Conservation (phyloP, 2,329 filamentous ascomycete species). For the Penicillium polonicum region DNA sequence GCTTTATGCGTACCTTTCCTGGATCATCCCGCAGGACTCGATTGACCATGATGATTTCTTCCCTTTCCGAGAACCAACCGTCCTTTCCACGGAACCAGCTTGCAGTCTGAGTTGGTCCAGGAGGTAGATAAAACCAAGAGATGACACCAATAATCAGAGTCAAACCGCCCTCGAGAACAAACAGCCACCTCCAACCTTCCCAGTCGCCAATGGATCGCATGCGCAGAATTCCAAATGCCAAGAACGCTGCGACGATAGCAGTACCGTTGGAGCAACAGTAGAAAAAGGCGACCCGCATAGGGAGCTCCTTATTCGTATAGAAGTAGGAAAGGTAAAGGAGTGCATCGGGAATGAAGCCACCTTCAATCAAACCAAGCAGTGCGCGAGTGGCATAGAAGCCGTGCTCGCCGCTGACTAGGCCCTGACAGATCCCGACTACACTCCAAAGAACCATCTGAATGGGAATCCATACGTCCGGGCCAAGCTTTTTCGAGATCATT, state of each 20-base stretch:
- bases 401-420: slow-evolving; percentile 45
- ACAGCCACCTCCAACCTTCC: slow-evolving; percentile 11
- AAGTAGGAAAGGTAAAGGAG: slow-evolving; percentile 7
- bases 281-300: slow-evolving; percentile 5
- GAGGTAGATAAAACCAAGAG: slow-evolving; percentile 52
- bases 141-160: slow-evolving; percentile 6
- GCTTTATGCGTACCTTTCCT: slow-evolving; percentile 39
- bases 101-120: slow-evolving; percentile 62
- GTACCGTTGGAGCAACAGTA: background rate
- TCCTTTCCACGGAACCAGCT: slow-evolving; percentile 57
- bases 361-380: slow-evolving; percentile 48
- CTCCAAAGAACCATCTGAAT: slow-evolving; percentile 50
- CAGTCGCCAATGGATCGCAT: slow-evolving; percentile 3
- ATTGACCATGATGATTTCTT: slow-evolving; percentile 68
- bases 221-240: slow-evolving; percentile 12
- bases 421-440: slow-evolving; percentile 42
- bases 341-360: slow-evolving; percentile 46
- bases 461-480: slow-evolving; percentile 57
- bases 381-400: slow-evolving; percentile 42
- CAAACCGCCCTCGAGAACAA: slow-evolving; percentile 7
- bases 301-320: slow-evolving; percentile 2
- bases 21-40: slow-evolving; percentile 51
- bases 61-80: slow-evolving; percentile 60
- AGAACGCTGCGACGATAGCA: slow-evolving; percentile 3
- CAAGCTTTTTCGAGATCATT: slow-evolving; percentile 55